Percentiles rank a stretch among this genome's conserved stretches.
Conservation (phyloP, 495 filamentous ascomycete genomes). For the Penicillium fimorum region DNA sequence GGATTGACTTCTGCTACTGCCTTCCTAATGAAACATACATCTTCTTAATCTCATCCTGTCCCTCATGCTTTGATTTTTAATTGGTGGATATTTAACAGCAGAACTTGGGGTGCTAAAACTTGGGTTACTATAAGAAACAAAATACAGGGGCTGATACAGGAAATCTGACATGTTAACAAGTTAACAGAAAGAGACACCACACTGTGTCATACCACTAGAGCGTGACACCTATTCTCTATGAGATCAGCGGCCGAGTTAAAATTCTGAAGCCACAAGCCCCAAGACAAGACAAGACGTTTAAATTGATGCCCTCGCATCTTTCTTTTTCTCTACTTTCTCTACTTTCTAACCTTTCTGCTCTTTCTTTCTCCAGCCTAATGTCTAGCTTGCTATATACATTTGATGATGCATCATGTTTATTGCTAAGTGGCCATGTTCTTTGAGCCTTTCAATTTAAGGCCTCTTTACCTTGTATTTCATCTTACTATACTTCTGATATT, state of each 20-base stretch:
- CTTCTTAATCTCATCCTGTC: no score
- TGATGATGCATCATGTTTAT: conserved; percentile 6
- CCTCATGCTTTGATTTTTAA: no score
- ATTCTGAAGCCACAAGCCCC: no score
- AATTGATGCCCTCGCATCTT: conserved; percentile 14
- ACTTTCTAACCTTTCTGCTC: conserved; percentile 7
- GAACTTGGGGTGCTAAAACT: no score
- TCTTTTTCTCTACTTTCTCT: conserved; percentile 4
- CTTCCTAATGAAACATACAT: no score
- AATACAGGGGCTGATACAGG: no score
- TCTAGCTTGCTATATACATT: conserved; percentile 9
- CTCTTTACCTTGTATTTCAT: conserved; percentile 5
- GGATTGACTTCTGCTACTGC: no score
- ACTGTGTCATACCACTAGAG: conserved; percentile 12
- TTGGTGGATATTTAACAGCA: no score
- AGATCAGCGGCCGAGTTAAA: no score
- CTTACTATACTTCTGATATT: not conserved
- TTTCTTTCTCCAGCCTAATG: conserved; percentile 6
- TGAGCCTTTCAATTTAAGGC: conserved; percentile 2
- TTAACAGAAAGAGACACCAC: not conserved
- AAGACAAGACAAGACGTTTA: conserved; percentile 4
- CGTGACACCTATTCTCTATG: conserved; percentile 10
- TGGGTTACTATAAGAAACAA: no score
- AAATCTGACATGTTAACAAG: no score
- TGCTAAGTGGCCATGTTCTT: conserved; percentile 11